These are phyloP conservation scores for Kwoniella botswanensis DNA, from an alignment of 768 basidiomycete species.

Conservation along the genomic window DNA sequence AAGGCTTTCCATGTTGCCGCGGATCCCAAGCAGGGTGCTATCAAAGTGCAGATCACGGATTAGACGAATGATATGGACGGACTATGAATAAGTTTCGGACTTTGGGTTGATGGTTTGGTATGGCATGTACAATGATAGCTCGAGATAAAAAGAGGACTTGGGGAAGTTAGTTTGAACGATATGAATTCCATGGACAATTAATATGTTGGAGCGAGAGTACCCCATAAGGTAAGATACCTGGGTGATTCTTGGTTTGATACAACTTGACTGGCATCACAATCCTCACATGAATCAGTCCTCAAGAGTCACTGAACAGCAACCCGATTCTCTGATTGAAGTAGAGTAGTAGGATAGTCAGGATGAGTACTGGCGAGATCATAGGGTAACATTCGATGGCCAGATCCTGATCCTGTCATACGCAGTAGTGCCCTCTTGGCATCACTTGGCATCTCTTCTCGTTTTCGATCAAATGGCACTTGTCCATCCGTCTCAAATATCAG, in stretches of 20 bases:
- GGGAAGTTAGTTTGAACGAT: too few relatives aligned
- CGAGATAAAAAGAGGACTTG: not conserved
- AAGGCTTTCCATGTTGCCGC: constrained; percentile 60
- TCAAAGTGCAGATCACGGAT: constrained; percentile 58
- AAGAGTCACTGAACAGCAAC: too few relatives aligned
- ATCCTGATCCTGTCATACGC: too few relatives aligned
- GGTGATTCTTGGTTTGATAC: too few relatives aligned
- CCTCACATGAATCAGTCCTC: too few relatives aligned
- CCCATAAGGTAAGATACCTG: not conserved
- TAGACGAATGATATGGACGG: not conserved
- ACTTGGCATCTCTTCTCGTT: not conserved
- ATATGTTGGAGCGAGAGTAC: not conserved
- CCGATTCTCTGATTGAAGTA: too few relatives aligned
- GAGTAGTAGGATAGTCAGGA: too few relatives aligned
- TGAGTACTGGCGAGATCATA: too few relatives aligned
- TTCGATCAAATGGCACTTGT: not conserved
- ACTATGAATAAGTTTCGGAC: not conserved
- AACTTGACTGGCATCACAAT: too few relatives aligned
- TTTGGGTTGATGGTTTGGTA: not conserved
- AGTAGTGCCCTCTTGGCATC: not conserved
- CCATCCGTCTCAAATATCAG: not conserved
- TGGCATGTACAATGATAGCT: not conserved
- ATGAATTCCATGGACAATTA: too few relatives aligned
- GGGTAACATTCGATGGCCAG: too few relatives aligned
- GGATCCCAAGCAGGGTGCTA: constrained; percentile 56